Evolutionary conservation across 2,329 filamentous ascomycete species (phyloP).

Genomic region (Fusarium succisae): DNA sequence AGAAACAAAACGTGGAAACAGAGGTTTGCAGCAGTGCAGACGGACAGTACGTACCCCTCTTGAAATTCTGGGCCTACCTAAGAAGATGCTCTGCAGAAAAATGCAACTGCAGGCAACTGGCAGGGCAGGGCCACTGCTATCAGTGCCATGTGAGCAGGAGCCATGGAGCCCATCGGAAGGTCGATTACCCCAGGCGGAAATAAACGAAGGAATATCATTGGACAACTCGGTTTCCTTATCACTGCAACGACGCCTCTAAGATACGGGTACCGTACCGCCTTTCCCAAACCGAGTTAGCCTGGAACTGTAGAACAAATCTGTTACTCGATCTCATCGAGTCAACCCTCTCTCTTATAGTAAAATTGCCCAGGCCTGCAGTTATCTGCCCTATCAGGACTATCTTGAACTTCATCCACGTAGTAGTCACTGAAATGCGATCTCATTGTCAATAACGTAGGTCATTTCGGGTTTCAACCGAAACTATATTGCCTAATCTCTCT

Average conservation of each 20-base stretch:
- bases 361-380: conserved; percentile 7
- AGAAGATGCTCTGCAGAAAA: conserved; percentile 17
- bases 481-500: not conserved
- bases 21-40: not conserved
- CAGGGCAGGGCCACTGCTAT: conserved; percentile 23
- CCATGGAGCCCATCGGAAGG: conserved; percentile 20
- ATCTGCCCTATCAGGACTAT: conserved; percentile 28
- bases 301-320: conserved; percentile 22
- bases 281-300: conserved; percentile 22
- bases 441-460: conserved; percentile 5
- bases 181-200: conserved; percentile 38
- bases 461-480: conserved; percentile 21
- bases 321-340: conserved; percentile 61
- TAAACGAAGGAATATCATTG: conserved; percentile 26
- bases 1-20: not conserved
- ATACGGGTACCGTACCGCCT: conserved; percentile 26
- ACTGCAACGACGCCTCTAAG: conserved; percentile 21
- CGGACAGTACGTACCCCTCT: not conserved
- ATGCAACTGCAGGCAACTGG: not conserved
- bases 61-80: conserved; percentile 15
- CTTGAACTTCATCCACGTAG: not conserved
- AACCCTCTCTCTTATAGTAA: conserved; percentile 36
- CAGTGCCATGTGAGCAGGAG: conserved; percentile 9
- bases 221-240: conserved; percentile 30
- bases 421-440: conserved; percentile 21